These are phyloP conservation scores for Ceratocystis albifundus DNA, from an alignment of 2,329 filamentous ascomycete genomes.

Conservation along the genomic window DNA sequence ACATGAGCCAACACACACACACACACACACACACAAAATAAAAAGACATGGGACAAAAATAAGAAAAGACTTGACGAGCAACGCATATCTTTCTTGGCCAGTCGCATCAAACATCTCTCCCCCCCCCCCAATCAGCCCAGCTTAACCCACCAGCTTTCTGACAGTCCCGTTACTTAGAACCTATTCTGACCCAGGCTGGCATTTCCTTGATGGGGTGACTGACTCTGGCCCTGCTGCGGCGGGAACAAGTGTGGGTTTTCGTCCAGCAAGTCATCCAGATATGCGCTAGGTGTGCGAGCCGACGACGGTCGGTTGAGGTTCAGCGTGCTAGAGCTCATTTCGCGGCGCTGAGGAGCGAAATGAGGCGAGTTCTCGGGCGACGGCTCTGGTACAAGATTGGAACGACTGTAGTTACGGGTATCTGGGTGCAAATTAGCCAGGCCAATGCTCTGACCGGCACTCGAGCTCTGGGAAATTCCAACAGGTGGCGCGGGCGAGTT, in stretches of 20 bases:
- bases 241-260: conserved; percentile 50
- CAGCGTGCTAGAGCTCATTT: conserved; percentile 53
- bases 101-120: no score
- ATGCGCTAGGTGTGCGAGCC: conserved; percentile 69
- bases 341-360: conserved; percentile 36
- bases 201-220: conserved; percentile 10
- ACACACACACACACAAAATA: not conserved
- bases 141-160: not conserved
- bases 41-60: not conserved
- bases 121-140: no score
- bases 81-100: no score
- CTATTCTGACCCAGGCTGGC: conserved; percentile 1
- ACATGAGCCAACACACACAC: not conserved
- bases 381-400: conserved; percentile 34
- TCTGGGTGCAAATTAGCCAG: conserved; percentile 51
- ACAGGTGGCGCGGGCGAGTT: conserved; percentile 38
- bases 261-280: conserved; percentile 79
- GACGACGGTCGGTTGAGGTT: conserved; percentile 48
- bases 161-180: not conserved
- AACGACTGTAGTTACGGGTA: conserved; percentile 38
- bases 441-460: conserved; percentile 42
- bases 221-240: conserved; percentile 12
- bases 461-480: conserved; percentile 29
- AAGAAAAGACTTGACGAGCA: no score
- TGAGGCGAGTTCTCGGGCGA: conserved; percentile 57